Percentiles rank a stretch among this genome's conserved stretches.
phyloP scores from a whole-genome alignment of 805 yeast genomes.

The Starmerella vaccinii region DNA sequence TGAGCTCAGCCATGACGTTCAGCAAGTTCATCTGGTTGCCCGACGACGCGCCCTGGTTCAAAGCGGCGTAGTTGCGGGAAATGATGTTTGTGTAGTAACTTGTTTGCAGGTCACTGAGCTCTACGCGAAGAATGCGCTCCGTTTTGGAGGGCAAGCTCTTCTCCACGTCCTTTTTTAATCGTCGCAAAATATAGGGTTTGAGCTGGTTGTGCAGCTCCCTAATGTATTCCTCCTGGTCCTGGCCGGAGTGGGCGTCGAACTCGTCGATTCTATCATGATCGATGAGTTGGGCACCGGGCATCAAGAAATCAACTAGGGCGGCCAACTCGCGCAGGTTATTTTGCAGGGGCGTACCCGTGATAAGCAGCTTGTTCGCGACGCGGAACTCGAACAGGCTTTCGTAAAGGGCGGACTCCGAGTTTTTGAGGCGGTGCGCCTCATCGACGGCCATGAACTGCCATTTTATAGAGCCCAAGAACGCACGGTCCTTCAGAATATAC shows the following conservation, averaged over 20 bases:
- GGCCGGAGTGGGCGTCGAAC: constrained; percentile 44
- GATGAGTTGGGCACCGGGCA: constrained; percentile 87
- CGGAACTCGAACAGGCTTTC: constrained; percentile 77
- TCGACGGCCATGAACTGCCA: constrained; percentile 98
- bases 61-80: constrained; percentile 83
- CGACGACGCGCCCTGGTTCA: constrained; percentile 72
- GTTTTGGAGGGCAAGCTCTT: constrained; percentile 92
- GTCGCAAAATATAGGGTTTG: constrained; percentile 84
- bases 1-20: constrained; percentile 89
- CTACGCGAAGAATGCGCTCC: constrained; percentile 90
- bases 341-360: constrained; percentile 97
- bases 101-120: constrained; percentile 87
- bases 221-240: constrained; percentile 78
- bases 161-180: constrained; percentile 95
- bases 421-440: constrained; percentile 94
- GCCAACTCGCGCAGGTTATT: constrained; percentile 92
- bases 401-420: constrained; percentile 85
- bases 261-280: constrained; percentile 82
- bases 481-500: constrained; percentile 80
- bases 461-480: constrained; percentile 66
- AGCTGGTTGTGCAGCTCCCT: constrained; percentile 72
- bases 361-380: constrained; percentile 72
- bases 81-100: constrained; percentile 88
- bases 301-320: constrained; percentile 84
- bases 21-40: constrained; percentile 71